Conservation (phyloP, 1,139 yeast genomes). For the Trichomonascaceae sp. region DNA sequence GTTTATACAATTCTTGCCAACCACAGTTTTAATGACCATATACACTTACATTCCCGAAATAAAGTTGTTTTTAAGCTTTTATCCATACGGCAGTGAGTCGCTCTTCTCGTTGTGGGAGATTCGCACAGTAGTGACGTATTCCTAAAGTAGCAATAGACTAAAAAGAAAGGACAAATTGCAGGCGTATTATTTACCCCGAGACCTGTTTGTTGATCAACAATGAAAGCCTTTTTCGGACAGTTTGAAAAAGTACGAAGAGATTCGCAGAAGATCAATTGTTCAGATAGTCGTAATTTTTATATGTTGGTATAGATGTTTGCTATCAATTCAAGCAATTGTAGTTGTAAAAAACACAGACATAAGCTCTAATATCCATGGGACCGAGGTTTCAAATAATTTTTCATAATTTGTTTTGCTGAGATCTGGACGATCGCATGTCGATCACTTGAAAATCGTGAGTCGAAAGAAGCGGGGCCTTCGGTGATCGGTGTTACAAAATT, state of each 20-base stretch:
- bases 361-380: neutral
- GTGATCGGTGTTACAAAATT: neutral
- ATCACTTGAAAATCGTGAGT: neutral
- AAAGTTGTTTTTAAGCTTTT: neutral
- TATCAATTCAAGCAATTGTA: neutral
- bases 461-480: neutral
- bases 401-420: neutral
- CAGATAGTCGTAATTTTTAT: neutral
- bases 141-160: neutral
- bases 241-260: too few relatives aligned
- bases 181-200: neutral
- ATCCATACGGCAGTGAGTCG: neutral
- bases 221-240: neutral
- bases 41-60: too few relatives aligned
- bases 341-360: neutral
- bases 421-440: neutral
- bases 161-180: neutral
- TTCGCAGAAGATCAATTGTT: neutral
- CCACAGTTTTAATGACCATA: too few relatives aligned
- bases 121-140: neutral
- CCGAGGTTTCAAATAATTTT: neutral
- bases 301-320: neutral
- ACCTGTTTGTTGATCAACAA: neutral
- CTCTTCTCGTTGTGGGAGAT: neutral
- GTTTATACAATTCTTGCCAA: neutral